Conservation (phyloP, 768 basidiomycete species). For the Asterophora lycoperdoides region DNA sequence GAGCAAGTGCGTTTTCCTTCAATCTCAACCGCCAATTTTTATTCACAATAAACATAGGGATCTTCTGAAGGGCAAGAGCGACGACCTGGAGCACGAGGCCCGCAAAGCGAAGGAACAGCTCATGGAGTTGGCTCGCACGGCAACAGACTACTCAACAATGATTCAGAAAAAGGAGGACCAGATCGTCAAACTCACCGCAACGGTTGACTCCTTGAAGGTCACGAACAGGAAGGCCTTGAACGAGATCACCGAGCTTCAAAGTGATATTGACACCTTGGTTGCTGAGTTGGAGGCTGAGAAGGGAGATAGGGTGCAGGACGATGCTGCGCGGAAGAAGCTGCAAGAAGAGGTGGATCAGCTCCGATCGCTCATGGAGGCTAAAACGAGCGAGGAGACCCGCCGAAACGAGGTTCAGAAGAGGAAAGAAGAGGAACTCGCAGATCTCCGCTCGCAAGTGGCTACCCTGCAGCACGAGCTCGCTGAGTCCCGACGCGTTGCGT, state of each 20-base stretch:
- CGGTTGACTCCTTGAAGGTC: constrained; percentile 49
- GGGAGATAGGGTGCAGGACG: constrained; percentile 43
- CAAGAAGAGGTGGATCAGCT: constrained; percentile 85
- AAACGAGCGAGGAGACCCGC: constrained; percentile 80
- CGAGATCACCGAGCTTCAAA: constrained; percentile 65
- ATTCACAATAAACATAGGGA: constrained; percentile 43
- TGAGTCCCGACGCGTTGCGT: constrained; percentile 54
- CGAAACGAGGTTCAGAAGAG: constrained; percentile 82
- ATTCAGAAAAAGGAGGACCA: constrained; percentile 77
- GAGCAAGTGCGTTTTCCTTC: constrained; percentile 43
- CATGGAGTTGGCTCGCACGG: constrained; percentile 69
- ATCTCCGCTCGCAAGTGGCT: constrained; percentile 60
- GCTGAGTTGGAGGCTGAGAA: constrained; percentile 59
- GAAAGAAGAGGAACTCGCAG: constrained; percentile 77
- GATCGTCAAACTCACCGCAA: constrained; percentile 47
- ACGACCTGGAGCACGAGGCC: constrained; percentile 61
- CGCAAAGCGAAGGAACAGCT: constrained; percentile 75
- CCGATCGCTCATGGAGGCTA: constrained; percentile 77
- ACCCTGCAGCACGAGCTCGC: constrained; percentile 65
- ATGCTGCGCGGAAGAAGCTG: constrained; percentile 52
- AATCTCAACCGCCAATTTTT: not conserved
- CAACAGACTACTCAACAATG: constrained; percentile 69
- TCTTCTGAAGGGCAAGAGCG: constrained; percentile 51
- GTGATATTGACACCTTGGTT: constrained; percentile 60
- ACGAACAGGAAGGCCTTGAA: constrained; percentile 53